Base-by-base conservation (phyloP, 208 protist genomes). In the Acanthamoeba healyi region DNA sequence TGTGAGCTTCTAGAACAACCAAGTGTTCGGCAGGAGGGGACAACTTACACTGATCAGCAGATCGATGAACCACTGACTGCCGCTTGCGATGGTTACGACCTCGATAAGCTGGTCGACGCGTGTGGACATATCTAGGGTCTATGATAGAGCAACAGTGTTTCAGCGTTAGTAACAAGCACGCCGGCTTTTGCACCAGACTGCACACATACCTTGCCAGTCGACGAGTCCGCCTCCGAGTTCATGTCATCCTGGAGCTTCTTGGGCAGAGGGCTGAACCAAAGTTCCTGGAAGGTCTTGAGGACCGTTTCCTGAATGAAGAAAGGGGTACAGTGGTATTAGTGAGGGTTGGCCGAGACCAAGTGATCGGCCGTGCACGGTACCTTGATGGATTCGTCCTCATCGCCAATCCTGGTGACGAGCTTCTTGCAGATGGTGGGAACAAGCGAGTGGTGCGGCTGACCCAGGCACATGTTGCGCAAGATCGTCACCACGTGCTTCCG, bases 401-500 rank as follows among this genome's bases (percentile, higher is more conserved):
- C 86, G 32, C 44, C 29, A 15, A 92, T 92, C n/a, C 54, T 24
- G 14, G 46, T 77, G 6, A 74, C 86, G 9, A 92, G 42, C 63
- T 92, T 74, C 61, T 92, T 15, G 86, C 86, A 92, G 12, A 92
- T 92, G 14, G 86, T 77, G 15, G 86, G 49, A 49, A 92, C 58
- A 7, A 92, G 6, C 3, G 32, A 38, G 56, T 92, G 49, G 17
- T 77, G 58, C 10, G 86, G 86, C 36, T 92, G 86, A n/a, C 56
- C 40, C 9, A 92, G 61, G 63, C 86, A 92, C 24, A 92, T 74
- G n/a, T 92, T 29, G 86, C 86, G 92, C 56, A 92, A 29, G 44
- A 92, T 92, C 22, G 92, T 92, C 19, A 77, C 86, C 63, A 92
- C 86, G n/a, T 29, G 86, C 38, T 92, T 92, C 22, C 86, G 49